Base-by-base conservation (phyloP, 495 filamentous ascomycete genomes). In the Penicillium psychrofluorescens region DNA sequence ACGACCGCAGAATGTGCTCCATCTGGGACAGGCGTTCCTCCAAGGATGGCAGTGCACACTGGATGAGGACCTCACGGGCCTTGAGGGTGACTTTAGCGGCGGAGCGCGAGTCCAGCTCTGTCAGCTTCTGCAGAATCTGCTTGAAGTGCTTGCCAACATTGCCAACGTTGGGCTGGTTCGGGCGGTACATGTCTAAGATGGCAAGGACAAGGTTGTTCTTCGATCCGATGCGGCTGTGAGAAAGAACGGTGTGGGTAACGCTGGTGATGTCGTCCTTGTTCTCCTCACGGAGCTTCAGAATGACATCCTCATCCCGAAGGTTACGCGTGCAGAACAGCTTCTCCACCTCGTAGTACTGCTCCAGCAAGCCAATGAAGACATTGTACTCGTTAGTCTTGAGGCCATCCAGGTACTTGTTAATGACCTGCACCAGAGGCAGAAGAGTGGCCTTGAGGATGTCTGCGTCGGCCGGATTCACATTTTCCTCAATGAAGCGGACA, bases 1-100 rank as follows among this genome's bases (percentile, higher is more conserved):
- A 90, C 30, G 92, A 95, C 33, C 91, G 88, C 29, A 98, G 77
- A 54, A 98, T 98, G 66, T 96, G 91, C 70, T 97, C 94, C 92
- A 98, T 96, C 68, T 98, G 92, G 30, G 84, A 79, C 7, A 86
- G 83, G 50, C 92, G 79, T 75, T 98, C 92, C 62, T 97, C 92
- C 15, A 98, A 75, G 6, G 94, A 97, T 0, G 92, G 92, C 58
- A 98, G 76, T 29, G 92, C 90, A 51, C 88, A 96, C 67, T 97
- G 92, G 45, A 98, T 98, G 38, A 97, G 78, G 28, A 97, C 83
- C 64, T 98, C 92, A 53, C 92, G 86, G 30, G 92, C 91, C 74
- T 97, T 97, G 54, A 97, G 78, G 1, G 91, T 86, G 30, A 98
- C 90, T 80, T 98, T 98, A 44, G 92, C 86, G 11, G 89, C 90